phyloP scores from a whole-genome alignment of 148 eudicot genomes.

The Pouteria glomerata region DNA sequence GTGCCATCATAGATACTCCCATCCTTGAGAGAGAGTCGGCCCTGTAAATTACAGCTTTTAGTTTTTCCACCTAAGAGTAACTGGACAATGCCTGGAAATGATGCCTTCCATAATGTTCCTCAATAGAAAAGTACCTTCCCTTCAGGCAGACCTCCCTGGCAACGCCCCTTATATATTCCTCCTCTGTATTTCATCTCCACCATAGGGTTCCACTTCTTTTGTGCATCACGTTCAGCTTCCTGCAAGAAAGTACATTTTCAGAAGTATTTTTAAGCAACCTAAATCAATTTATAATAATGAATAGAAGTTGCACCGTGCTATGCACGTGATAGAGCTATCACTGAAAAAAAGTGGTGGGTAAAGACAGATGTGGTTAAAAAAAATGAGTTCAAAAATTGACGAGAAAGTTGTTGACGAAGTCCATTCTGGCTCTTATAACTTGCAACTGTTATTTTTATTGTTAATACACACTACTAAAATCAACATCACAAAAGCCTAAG shows the following conservation, averaged over 20 bases:
- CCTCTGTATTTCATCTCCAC: conserved; percentile 83
- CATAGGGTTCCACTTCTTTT: conserved; percentile 67
- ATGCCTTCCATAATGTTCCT: conserved; percentile 1
- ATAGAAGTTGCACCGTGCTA: not conserved
- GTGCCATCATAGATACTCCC: conserved; percentile 88
- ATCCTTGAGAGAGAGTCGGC: conserved; percentile 60
- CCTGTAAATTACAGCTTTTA: conserved; percentile 31
- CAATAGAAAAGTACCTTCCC: conserved; percentile 60
- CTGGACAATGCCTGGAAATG: not conserved
- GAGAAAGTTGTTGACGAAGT: no score
- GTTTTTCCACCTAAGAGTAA: not conserved
- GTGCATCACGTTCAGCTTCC: conserved; percentile 85
- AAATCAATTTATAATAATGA: not conserved
- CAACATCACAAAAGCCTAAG: no score
- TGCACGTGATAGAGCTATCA: not conserved
- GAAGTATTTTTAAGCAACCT: no score
- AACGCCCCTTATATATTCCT: conserved; percentile 72
- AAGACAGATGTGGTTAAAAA: no score
- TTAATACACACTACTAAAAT: no score
- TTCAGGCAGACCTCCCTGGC: conserved; percentile 96
- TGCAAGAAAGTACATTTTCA: no score
- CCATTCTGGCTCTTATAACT: no score
- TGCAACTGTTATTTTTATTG: no score
- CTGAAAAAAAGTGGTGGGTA: no score
- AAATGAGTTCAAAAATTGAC: no score